Evolutionary conservation across 371 early-diverging fungal genomes (phyloP).

Genomic region (Cladochytrium tenue): DNA sequence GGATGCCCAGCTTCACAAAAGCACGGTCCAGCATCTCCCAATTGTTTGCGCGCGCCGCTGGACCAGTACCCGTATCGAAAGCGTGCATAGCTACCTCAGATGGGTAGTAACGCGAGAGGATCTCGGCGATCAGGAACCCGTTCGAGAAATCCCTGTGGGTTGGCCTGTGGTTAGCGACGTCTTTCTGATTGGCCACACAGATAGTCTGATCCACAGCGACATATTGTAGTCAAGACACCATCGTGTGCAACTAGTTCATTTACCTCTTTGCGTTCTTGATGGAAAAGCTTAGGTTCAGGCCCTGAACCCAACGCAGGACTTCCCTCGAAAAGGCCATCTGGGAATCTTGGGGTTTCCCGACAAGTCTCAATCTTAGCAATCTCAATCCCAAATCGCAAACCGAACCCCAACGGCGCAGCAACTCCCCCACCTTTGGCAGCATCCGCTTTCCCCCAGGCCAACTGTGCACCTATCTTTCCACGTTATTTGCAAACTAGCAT

Average conservation of each 20-base stretch:
- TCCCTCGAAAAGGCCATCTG: conserved; percentile 36
- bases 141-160: conserved; percentile 45
- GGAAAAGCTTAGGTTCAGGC: conserved; percentile 43
- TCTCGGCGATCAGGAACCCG: conserved; percentile 51
- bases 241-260: neutral
- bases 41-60: conserved; percentile 42
- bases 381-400: too few species aligned
- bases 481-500: too few species aligned
- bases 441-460: too few species aligned
- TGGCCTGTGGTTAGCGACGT: neutral
- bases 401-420: too few species aligned
- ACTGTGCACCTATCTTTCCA: too few species aligned
- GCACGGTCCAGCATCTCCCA: conserved; percentile 42
- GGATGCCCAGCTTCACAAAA: conserved; percentile 31
- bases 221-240: neutral
- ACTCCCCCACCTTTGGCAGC: too few species aligned
- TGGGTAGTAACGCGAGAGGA: conserved; percentile 45
- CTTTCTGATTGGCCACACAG: too few species aligned
- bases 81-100: conserved; percentile 42
- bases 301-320: conserved; percentile 48
- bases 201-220: too few species aligned
- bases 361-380: too few species aligned
- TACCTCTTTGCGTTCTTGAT: conserved; percentile 46
- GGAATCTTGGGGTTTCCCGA: too few species aligned
- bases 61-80: conserved; percentile 46